Evolutionary conservation across 2,329 filamentous ascomycete species (phyloP).

Genomic region (Diaporthe vexans): DNA sequence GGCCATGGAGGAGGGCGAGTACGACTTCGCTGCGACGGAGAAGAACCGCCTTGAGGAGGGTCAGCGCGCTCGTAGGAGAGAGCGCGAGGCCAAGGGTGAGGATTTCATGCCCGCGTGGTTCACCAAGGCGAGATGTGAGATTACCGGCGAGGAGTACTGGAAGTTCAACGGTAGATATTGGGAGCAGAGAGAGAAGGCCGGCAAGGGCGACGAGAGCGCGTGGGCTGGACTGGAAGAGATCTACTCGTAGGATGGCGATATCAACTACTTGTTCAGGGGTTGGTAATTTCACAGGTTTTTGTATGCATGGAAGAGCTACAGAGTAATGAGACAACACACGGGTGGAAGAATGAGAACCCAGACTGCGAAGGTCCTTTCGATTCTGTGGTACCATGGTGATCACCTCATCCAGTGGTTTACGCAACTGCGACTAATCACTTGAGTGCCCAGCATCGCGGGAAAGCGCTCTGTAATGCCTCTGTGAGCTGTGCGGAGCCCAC

Average conservation of each 20-base stretch:
- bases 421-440: neutral
- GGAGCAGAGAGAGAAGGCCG: conserved; percentile 77
- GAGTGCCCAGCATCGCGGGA: neutral
- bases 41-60: conserved; percentile 96
- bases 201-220: conserved; percentile 67
- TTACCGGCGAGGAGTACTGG: conserved; percentile 94
- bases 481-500: neutral
- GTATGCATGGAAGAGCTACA: neutral
- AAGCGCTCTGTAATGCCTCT: too few species aligned
- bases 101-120: conserved; percentile 93
- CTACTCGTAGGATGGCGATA: conserved; percentile 57
- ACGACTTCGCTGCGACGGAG: conserved; percentile 91
- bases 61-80: conserved; percentile 81
- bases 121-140: conserved; percentile 75
- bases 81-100: conserved; percentile 82
- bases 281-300: conserved; percentile 21
- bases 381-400: too few species aligned
- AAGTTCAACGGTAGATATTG: conserved; percentile 91
- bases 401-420: neutral
- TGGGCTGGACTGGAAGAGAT: conserved; percentile 86
- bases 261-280: conserved; percentile 22
- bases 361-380: neutral
- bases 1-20: conserved; percentile 98
- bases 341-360: neutral
- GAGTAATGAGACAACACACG: conserved; percentile 22